Conservation (phyloP, 2,329 filamentous ascomycete species). For the Didymella pomorum region DNA sequence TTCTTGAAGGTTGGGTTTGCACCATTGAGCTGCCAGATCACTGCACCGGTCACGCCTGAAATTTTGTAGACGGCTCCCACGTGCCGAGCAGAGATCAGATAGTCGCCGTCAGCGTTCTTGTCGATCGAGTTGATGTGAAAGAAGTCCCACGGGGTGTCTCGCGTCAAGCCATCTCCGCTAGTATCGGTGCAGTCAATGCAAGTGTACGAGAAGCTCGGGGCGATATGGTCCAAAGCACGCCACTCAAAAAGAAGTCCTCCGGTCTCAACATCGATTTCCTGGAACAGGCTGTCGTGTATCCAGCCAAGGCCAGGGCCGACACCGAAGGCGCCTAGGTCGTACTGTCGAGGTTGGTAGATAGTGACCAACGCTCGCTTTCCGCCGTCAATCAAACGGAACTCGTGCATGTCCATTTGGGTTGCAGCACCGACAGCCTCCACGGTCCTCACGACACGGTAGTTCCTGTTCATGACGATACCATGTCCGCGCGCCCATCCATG, state of each 20-base stretch:
- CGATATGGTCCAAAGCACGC: constrained; percentile 40
- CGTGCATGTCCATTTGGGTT: constrained; percentile 16
- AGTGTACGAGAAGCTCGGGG: constrained; percentile 22
- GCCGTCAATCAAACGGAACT: constrained; percentile 15
- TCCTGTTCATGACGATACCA: constrained; percentile 15
- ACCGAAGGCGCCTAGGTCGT: constrained; percentile 39
- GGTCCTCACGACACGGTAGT: constrained; percentile 4
- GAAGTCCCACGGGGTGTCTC: neutral
- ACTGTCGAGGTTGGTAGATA: constrained; percentile 49
- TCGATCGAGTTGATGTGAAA: constrained; percentile 42
- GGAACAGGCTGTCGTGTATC: constrained; percentile 52
- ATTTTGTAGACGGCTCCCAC: constrained; percentile 38
- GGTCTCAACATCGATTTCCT: neutral
- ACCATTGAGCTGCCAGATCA: constrained; percentile 49
- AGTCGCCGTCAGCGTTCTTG: constrained; percentile 45
- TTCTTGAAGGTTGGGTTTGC: constrained; percentile 32
- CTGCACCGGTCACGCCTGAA: constrained; percentile 29
- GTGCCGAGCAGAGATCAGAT: constrained; percentile 41
- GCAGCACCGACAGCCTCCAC: constrained; percentile 15
- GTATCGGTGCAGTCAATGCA: constrained; percentile 18
- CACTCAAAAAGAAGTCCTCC: constrained; percentile 35
- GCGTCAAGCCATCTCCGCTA: neutral
- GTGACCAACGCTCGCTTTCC: constrained; percentile 26
- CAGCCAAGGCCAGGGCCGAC: constrained; percentile 47
- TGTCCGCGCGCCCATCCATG: constrained; percentile 18